Conservation (phyloP, 176 grass and related monocot genomes). For the Triticum timopheevii region DNA sequence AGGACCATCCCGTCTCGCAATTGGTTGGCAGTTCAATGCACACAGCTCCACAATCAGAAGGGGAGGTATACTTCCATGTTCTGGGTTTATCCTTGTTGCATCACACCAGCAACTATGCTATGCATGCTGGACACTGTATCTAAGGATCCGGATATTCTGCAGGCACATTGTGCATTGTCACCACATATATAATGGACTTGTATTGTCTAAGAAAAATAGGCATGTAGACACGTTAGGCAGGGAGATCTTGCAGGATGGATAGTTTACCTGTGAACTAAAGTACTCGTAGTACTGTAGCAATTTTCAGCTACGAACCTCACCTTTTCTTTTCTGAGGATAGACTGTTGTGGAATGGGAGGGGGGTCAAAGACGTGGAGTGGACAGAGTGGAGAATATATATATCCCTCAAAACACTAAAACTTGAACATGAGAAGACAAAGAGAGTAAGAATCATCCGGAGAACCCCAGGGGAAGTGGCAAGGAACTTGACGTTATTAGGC, state of each 20-base stretch:
- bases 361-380: conserved; percentile 19
- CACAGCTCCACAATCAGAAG: neutral
- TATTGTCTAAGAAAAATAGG: neutral
- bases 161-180: neutral
- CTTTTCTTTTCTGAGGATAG: neutral
- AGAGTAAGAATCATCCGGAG: neutral
- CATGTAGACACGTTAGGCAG: neutral
- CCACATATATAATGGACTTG: neutral
- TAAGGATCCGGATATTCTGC: conserved; percentile 14
- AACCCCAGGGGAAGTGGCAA: neutral
- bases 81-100: neutral
- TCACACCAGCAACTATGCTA: neutral
- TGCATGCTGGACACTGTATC: neutral
- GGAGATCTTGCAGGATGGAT: neutral
- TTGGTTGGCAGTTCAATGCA: conserved; percentile 9
- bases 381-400: neutral
- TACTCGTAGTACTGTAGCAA: neutral
- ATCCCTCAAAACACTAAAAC: neutral
- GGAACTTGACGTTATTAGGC: neutral
- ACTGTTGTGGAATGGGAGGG: neutral
- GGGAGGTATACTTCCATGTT: neutral
- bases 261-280: neutral
- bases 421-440: neutral
- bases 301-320: neutral
- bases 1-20: neutral